A percentile compares a stretch with the other conserved stretches of the same genome.
These are phyloP conservation scores for Quercus aquifolioides DNA, from an alignment of 306 rosid genomes.

Conservation along the genomic window DNA sequence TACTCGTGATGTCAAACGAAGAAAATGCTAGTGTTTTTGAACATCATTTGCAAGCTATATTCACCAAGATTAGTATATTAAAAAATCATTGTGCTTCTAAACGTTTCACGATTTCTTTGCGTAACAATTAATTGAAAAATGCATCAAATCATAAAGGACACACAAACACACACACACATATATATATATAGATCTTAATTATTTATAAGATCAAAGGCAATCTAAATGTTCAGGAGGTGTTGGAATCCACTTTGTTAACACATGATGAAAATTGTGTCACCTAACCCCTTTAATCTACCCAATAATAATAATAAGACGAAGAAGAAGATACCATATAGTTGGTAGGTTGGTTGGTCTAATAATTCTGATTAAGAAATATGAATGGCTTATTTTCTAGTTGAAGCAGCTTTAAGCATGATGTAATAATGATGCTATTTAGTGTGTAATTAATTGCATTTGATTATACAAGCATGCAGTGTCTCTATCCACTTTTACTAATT, in stretches of 20 bases:
- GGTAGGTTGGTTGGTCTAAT: constrained; percentile 14
- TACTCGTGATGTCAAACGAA: too few species aligned
- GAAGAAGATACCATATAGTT: not conserved
- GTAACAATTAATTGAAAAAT: too few species aligned
- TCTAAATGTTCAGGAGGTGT: not conserved
- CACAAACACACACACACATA: too few species aligned
- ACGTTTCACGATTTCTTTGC: too few species aligned
- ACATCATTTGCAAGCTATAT: too few species aligned
- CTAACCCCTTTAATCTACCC: not conserved
- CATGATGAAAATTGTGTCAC: not conserved
- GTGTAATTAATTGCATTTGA: not conserved
- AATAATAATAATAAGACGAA: not conserved
- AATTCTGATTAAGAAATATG: not conserved
- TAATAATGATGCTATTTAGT: not conserved
- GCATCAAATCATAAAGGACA: too few species aligned
- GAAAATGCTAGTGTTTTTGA: too few species aligned
- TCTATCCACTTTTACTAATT: not conserved
- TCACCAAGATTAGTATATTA: too few species aligned
- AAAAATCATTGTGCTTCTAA: too few species aligned
- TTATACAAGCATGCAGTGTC: not conserved
- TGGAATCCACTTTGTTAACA: constrained; percentile 15
- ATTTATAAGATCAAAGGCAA: not conserved
- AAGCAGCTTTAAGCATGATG: not conserved
- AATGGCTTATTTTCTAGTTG: not conserved
- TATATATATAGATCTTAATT: not conserved